Evolutionary conservation across 2,329 filamentous ascomycete genomes (phyloP).

Genomic region (Ceratocystis alfenasii): DNA sequence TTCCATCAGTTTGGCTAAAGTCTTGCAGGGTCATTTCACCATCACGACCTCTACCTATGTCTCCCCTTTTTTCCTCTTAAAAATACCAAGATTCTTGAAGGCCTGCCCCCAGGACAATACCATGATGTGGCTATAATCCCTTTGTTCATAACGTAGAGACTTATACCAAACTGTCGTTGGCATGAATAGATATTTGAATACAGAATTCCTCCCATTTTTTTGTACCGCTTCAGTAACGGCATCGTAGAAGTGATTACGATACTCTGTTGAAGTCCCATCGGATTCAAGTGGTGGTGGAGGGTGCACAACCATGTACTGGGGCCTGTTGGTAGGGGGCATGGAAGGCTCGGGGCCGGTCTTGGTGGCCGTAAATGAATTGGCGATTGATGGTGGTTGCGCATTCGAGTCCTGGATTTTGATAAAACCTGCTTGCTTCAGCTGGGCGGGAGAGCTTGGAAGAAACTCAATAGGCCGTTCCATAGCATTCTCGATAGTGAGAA

Average conservation of each 20-base stretch:
- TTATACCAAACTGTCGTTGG: slow-evolving; percentile 5
- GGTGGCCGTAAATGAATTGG: too few relatives aligned
- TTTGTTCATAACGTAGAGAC: neutral
- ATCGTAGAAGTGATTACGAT: slow-evolving; percentile 12
- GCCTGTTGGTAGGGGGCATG: neutral
- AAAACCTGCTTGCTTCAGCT: slow-evolving; percentile 27
- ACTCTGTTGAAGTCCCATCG: neutral
- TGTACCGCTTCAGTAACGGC: neutral
- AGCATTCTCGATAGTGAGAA: slow-evolving; percentile 31
- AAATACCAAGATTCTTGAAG: neutral
- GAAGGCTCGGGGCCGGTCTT: slow-evolving; percentile 24
- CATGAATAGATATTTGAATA: neutral
- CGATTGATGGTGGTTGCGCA: slow-evolving; percentile 31
- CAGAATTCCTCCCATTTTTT: neutral
- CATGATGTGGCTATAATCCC: slow-evolving; percentile 4
- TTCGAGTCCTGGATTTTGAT: slow-evolving; percentile 26
- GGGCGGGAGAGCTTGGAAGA: slow-evolving; percentile 30
- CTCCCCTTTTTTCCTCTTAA: neutral
- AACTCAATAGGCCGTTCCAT: slow-evolving; percentile 28
- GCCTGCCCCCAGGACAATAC: neutral
- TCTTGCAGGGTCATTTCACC: neutral
- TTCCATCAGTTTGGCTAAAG: neutral
- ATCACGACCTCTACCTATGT: neutral
- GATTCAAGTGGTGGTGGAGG: slow-evolving; percentile 30
- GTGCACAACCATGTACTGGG: slow-evolving; percentile 13